Conservation (phyloP, 2,329 filamentous ascomycete species). For the Exophiala viscosa region DNA sequence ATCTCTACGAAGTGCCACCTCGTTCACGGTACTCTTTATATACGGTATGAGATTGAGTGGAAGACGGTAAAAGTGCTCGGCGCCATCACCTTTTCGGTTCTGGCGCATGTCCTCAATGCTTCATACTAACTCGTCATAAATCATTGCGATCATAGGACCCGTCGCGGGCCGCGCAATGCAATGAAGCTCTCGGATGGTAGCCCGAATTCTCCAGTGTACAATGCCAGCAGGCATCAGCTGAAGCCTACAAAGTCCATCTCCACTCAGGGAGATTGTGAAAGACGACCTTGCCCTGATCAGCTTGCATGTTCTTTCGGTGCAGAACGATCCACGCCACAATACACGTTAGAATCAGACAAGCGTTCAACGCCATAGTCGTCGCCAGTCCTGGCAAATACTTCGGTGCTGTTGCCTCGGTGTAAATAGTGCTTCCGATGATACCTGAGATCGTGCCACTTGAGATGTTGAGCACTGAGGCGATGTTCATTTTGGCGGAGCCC, state of each 20-base stretch:
- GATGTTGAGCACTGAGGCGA: constrained; percentile 41
- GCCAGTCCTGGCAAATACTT: constrained; percentile 24
- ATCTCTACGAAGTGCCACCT: too few relatives aligned
- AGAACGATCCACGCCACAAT: not conserved
- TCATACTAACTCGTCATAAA: too few relatives aligned
- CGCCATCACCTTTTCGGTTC: too few relatives aligned
- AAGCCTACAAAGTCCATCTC: not conserved
- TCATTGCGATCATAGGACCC: too few relatives aligned
- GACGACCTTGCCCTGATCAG: not conserved
- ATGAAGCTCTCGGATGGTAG: too few relatives aligned
- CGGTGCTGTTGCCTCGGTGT: constrained; percentile 27
- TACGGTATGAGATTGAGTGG: too few relatives aligned
- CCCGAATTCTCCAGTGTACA: too few relatives aligned
- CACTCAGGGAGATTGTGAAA: not conserved
- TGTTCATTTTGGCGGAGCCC: constrained; percentile 29
- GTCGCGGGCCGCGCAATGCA: too few relatives aligned
- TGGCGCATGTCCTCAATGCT: too few relatives aligned
- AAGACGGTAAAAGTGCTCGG: too few relatives aligned
- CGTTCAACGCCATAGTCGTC: not conserved
- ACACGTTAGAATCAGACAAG: not conserved
- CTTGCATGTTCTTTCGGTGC: not conserved
- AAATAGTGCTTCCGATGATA: constrained; percentile 26
- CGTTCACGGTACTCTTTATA: too few relatives aligned
- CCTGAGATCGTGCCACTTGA: constrained; percentile 32
- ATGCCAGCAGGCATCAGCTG: too few relatives aligned